A percentile compares a stretch with the other conserved stretches of the same genome.
phyloP scores from a whole-genome alignment of 495 filamentous ascomycete genomes.

The Filosporella fistucella region DNA sequence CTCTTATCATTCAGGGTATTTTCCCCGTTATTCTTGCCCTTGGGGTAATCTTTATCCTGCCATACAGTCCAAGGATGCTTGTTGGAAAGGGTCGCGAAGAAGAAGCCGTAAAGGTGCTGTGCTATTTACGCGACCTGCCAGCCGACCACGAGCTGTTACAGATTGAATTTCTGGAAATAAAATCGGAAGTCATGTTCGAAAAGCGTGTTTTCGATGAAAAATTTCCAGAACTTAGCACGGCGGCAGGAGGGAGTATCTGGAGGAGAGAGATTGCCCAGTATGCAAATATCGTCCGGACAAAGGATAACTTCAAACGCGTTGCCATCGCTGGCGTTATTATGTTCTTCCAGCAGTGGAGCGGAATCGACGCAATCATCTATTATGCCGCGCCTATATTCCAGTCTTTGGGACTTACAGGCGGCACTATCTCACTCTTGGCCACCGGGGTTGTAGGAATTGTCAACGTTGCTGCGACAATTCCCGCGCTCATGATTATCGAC shows the following conservation, averaged over 20 bases:
- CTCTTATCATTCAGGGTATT: conserved; percentile 42
- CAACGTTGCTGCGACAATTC: conserved; percentile 49
- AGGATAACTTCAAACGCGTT: conserved; percentile 47
- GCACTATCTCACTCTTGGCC: conserved; percentile 51
- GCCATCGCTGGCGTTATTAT: conserved; percentile 61
- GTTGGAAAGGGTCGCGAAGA: conserved; percentile 41
- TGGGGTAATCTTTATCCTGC: conserved; percentile 22
- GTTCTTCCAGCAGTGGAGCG: conserved; percentile 58
- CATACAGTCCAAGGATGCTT: conserved; percentile 52
- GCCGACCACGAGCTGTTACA: conserved; percentile 59
- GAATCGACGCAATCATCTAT: conserved; percentile 26
- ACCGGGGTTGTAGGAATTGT: conserved; percentile 37
- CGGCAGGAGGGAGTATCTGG: neutral
- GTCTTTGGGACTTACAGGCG: conserved; percentile 56
- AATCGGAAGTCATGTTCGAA: conserved; percentile 71
- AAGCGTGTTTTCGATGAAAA: conserved; percentile 34
- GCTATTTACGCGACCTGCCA: conserved; percentile 54
- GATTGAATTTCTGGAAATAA: conserved; percentile 75
- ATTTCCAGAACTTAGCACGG: conserved; percentile 41
- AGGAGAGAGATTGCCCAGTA: conserved; percentile 33
- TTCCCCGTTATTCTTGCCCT: conserved; percentile 35
- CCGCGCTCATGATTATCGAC: conserved; percentile 60
- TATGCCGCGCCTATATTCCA: conserved; percentile 44
- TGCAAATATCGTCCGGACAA: conserved; percentile 9
- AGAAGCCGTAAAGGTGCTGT: conserved; percentile 39